Evolutionary conservation across 2,329 filamentous ascomycete species (phyloP).

Genomic region (Amesomyces nigricolor): DNA sequence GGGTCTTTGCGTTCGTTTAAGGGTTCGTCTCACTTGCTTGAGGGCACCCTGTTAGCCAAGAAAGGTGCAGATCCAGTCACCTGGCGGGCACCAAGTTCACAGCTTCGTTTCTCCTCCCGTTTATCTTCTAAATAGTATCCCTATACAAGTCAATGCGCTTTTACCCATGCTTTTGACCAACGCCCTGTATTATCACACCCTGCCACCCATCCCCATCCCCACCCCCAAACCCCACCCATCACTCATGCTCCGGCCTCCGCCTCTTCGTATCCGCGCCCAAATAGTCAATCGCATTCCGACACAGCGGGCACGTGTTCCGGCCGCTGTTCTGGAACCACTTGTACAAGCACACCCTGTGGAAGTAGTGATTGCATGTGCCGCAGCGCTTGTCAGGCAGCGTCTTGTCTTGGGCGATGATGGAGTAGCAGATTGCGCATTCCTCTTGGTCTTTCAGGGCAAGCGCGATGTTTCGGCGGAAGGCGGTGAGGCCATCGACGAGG

Average conservation of each 20-base stretch:
- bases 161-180: no score
- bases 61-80: no score
- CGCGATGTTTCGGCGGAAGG: conserved; percentile 81
- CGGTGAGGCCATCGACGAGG: conserved; percentile 77
- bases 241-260: conserved; percentile 22
- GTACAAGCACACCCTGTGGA: conserved; percentile 85
- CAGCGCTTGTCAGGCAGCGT: conserved; percentile 89
- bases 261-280: conserved; percentile 25
- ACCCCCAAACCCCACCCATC: not conserved
- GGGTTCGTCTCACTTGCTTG: no score
- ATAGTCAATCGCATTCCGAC: conserved; percentile 77
- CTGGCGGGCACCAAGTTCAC: no score
- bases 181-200: no score
- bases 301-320: conserved; percentile 86
- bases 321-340: conserved; percentile 97
- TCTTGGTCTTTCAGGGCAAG: conserved; percentile 86
- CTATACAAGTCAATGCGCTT: no score
- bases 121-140: no score
- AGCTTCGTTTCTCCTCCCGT: no score
- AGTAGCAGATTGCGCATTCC: conserved; percentile 97
- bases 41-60: no score
- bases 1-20: no score
- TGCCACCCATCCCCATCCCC: no score
- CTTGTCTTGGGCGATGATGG: conserved; percentile 82
- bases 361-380: conserved; percentile 86